phyloP scores from a whole-genome alignment of 306 rosid genomes.

The Carpinus fangiana region DNA sequence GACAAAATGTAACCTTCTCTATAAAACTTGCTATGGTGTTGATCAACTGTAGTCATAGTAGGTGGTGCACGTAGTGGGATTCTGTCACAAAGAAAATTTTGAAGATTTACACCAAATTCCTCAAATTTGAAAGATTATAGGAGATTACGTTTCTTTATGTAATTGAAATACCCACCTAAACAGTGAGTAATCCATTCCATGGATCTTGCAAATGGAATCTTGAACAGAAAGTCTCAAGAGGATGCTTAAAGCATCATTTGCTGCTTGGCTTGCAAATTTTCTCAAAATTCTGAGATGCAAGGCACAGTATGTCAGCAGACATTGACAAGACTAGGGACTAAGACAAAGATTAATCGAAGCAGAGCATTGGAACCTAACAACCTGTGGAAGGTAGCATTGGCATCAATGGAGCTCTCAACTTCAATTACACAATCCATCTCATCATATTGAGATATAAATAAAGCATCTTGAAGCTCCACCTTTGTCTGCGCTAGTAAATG shows the following conservation, averaged over 20 bases:
- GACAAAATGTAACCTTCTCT: constrained; percentile 85
- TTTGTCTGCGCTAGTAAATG: constrained; percentile 74
- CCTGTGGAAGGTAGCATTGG: constrained; percentile 90
- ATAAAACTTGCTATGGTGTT: constrained; percentile 40
- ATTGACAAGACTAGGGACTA: constrained; percentile 20
- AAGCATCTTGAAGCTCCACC: constrained; percentile 66
- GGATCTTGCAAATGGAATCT: constrained; percentile 45
- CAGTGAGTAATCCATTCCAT: constrained; percentile 53
- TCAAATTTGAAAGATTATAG: not conserved
- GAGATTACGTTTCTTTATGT: constrained; percentile 3
- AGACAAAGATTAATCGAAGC: constrained; percentile 22
- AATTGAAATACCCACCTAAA: constrained; percentile 58
- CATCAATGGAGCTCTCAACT: constrained; percentile 76
- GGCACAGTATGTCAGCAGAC: constrained; percentile 30
- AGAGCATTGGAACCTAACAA: constrained; percentile 31
- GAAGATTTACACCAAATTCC: constrained; percentile 8
- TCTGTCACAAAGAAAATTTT: constrained; percentile 44
- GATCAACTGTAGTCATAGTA: constrained; percentile 45
- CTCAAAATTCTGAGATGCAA: constrained; percentile 56
- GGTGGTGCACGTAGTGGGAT: constrained; percentile 72
- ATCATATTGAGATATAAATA: constrained; percentile 51
- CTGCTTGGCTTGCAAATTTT: constrained; percentile 56
- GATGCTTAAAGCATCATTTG: constrained; percentile 48
- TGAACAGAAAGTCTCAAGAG: constrained; percentile 38
- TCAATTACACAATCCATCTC: constrained; percentile 67